A percentile compares a stretch with the other conserved stretches of the same genome.
These are phyloP conservation scores for Priceomyces fermenticarens DNA, from an alignment of 805 yeast genomes.

Conservation along the genomic window DNA sequence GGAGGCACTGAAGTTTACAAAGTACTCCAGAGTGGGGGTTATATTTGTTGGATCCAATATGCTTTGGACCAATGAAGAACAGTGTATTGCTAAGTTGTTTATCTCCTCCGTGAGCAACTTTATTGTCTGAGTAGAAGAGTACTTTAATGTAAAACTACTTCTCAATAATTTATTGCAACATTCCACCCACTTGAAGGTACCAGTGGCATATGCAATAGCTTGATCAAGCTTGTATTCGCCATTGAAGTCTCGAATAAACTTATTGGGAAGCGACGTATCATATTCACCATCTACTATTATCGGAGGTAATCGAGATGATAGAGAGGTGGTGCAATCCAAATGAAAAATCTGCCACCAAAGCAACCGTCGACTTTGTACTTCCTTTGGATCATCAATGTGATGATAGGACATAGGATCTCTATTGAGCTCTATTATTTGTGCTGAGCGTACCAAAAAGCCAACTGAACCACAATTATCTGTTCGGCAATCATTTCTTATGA, in stretches of 20 bases:
- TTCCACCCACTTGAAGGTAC: slow-evolving; percentile 11
- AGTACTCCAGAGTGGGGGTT: slow-evolving; percentile 5
- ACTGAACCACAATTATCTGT: slow-evolving; percentile 12
- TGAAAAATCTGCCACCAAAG: slow-evolving; percentile 13
- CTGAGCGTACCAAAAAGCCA: slow-evolving; percentile 9
- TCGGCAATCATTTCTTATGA: slow-evolving; percentile 10
- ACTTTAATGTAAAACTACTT: background rate
- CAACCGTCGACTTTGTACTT: slow-evolving; percentile 7
- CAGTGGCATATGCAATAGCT: slow-evolving; percentile 9
- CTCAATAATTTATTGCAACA: slow-evolving; percentile 8
- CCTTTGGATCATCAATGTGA: slow-evolving; percentile 3
- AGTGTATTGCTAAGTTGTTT: slow-evolving; percentile 6
- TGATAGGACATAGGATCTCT: slow-evolving; percentile 11
- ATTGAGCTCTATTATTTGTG: slow-evolving; percentile 10
- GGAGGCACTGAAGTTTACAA: slow-evolving; percentile 8
- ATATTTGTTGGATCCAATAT: slow-evolving; percentile 2
- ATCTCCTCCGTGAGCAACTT: slow-evolving; percentile 1
- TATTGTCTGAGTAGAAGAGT: background rate
- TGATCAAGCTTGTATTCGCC: slow-evolving; percentile 8
- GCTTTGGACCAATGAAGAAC: slow-evolving; percentile 7
- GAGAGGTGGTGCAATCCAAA: slow-evolving; percentile 9
- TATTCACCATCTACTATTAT: slow-evolving; percentile 9
- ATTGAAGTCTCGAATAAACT: slow-evolving; percentile 4
- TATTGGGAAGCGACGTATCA: slow-evolving; percentile 10
- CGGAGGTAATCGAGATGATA: slow-evolving; percentile 11